Evolutionary conservation across 306 rosid genomes (phyloP).

Genomic region (Malus orientalis): DNA sequence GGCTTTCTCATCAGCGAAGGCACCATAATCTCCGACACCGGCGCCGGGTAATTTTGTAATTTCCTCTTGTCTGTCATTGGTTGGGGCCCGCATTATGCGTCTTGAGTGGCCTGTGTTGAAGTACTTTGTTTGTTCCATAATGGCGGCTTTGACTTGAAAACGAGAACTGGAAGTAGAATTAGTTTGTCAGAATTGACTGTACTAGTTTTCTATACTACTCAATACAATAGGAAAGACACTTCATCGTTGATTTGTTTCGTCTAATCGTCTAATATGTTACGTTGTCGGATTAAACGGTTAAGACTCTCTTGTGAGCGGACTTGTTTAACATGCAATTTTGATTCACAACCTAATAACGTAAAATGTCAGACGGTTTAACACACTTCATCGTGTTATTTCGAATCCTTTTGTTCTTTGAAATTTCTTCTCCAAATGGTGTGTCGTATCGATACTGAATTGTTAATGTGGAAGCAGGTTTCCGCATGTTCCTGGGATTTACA

Average conservation of each 20-base stretch:
- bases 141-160: background rate
- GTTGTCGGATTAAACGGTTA: background rate
- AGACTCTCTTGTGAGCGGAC: background rate
- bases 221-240: background rate
- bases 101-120: background rate
- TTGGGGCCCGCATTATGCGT: background rate
- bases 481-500: constrained; percentile 52
- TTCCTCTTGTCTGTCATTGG: background rate
- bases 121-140: background rate
- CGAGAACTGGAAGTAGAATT: background rate
- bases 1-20: constrained; percentile 53
- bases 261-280: background rate
- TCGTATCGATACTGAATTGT: background rate
- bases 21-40: constrained; percentile 32
- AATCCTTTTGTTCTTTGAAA: too few relatives aligned
- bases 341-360: background rate
- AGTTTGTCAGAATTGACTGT: background rate
- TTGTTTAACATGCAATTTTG: background rate
- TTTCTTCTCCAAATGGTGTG: too few relatives aligned
- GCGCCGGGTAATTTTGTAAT: constrained; percentile 43
- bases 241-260: background rate
- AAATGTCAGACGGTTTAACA: background rate
- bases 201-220: background rate
- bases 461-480: constrained; percentile 33
- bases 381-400: too few relatives aligned